Evolutionary conservation across 176 grass and related monocot genomes (phyloP).

Genomic region (Ensete ventricosum): DNA sequence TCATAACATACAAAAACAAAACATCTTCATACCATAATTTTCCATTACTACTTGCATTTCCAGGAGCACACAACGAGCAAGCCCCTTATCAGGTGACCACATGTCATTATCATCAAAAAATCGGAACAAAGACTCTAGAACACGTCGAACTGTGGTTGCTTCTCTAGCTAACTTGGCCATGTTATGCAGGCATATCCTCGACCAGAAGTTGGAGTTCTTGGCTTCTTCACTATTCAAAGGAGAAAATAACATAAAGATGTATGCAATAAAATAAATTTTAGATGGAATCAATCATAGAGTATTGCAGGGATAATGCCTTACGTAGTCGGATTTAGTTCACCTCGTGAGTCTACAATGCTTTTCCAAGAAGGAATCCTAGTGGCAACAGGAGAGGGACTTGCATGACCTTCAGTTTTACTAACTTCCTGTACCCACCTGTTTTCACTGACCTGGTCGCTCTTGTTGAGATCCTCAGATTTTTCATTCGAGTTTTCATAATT

Average conservation of each 20-base stretch:
- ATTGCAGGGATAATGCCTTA: conserved; percentile 23
- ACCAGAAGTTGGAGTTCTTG: conserved; percentile 82
- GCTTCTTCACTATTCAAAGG: conserved; percentile 47
- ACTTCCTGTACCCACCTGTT: conserved; percentile 57
- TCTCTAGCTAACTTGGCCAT: conserved; percentile 90
- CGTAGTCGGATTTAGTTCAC: conserved; percentile 8
- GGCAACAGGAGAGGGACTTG: conserved; percentile 30
- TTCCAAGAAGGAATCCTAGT: conserved; percentile 84
- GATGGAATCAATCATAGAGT: neutral
- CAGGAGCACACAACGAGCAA: conserved; percentile 67
- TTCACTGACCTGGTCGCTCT: conserved; percentile 27
- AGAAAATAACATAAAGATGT: conserved; percentile 32
- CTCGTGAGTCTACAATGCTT: conserved; percentile 40
- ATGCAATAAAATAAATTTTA: conserved; percentile 27
- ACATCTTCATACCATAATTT: conserved; percentile 54
- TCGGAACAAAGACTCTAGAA: conserved; percentile 90
- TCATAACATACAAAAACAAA: neutral
- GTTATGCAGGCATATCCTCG: conserved; percentile 92
- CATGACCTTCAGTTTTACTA: conserved; percentile 56
- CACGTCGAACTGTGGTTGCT: conserved; percentile 72
- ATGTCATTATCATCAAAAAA: conserved; percentile 80
- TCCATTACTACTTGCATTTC: conserved; percentile 92
- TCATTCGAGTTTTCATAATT: conserved; percentile 68
- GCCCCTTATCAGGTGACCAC: conserved; percentile 72
- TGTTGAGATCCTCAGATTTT: conserved; percentile 39